Percentiles rank a stretch among this genome's conserved stretches.
Conservation (phyloP, 2,329 filamentous ascomycete genomes). For the Alternaria hordeiaustralica region DNA sequence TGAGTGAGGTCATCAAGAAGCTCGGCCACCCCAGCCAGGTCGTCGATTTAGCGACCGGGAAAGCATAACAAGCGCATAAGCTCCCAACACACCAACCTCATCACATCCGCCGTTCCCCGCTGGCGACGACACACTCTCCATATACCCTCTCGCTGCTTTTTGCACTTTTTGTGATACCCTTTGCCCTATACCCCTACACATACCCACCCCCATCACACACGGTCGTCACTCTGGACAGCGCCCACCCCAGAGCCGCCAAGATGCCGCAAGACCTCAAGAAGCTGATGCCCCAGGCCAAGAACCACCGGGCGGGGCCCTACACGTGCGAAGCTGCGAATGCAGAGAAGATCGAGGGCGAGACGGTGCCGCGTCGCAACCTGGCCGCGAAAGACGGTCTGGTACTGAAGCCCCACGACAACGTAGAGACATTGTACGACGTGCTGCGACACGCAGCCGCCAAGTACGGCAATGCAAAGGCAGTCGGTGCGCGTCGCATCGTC, state of each 20-base stretch:
- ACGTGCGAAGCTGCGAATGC: slow-evolving; percentile 74
- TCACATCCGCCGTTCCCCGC: slow-evolving; percentile 27
- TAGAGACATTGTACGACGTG: slow-evolving; percentile 81
- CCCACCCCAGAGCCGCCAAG: slow-evolving; percentile 20
- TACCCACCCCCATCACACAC: slow-evolving; percentile 19
- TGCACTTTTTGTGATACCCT: slow-evolving; percentile 26
- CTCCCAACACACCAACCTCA: slow-evolving; percentile 13
- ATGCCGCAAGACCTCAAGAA: slow-evolving; percentile 55
- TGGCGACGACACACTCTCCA: slow-evolving; percentile 24
- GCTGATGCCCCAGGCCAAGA: slow-evolving; percentile 55
- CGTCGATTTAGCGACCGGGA: slow-evolving; percentile 11
- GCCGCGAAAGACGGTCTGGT: slow-evolving; percentile 74
- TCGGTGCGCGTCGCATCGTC: slow-evolving; percentile 75
- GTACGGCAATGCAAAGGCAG: slow-evolving; percentile 59
- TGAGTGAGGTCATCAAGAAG: slow-evolving; percentile 29
- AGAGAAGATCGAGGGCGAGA: slow-evolving; percentile 77
- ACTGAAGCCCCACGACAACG: slow-evolving; percentile 69
- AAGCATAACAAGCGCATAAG: slow-evolving; percentile 16
- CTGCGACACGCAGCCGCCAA: slow-evolving; percentile 70
- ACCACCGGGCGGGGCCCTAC: slow-evolving; percentile 72
- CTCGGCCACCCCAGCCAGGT: slow-evolving; percentile 17
- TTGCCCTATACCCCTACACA: slow-evolving; percentile 11
- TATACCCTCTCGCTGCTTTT: slow-evolving; percentile 19
- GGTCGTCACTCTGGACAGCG: slow-evolving; percentile 8
- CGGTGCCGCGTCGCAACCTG: slow-evolving; percentile 78